These are phyloP conservation scores for Fusarium pseudocircinatum DNA, from an alignment of 2,329 filamentous ascomycete species.

Conservation along the genomic window DNA sequence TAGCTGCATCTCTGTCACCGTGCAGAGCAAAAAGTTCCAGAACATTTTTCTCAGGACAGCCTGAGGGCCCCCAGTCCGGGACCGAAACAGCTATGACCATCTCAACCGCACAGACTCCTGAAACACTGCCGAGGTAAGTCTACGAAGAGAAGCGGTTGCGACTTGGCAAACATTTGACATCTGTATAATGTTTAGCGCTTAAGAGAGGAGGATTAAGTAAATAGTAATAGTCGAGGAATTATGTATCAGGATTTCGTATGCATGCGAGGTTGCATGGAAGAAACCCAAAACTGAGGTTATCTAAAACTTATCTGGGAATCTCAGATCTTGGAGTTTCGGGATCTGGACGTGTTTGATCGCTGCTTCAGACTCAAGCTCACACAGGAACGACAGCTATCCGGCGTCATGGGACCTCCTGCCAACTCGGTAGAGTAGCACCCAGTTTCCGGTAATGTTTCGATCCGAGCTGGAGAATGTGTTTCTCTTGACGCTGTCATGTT, in stretches of 20 bases:
- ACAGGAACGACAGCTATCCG: slow-evolving; percentile 37
- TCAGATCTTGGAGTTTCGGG: slow-evolving; percentile 34
- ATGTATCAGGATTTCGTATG: background rate
- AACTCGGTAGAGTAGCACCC: slow-evolving; percentile 20
- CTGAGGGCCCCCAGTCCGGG: slow-evolving; percentile 9
- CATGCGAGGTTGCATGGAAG: background rate
- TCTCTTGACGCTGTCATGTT: slow-evolving; percentile 24
- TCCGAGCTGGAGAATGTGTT: slow-evolving; percentile 23
- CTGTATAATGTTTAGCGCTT: slow-evolving; percentile 7
- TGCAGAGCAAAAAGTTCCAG: slow-evolving; percentile 22
- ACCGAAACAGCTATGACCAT: slow-evolving; percentile 13
- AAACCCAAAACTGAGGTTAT: slow-evolving; percentile 20
- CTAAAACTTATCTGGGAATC: slow-evolving; percentile 31
- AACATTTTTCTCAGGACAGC: slow-evolving; percentile 16
- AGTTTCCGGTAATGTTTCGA: slow-evolving; percentile 23
- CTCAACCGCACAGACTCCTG: slow-evolving; percentile 21
- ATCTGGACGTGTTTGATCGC: slow-evolving; percentile 37
- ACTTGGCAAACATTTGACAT: slow-evolving; percentile 26
- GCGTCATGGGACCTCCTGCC: slow-evolving; percentile 35
- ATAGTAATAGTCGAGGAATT: background rate
- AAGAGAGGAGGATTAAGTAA: background rate
- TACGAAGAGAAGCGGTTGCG: slow-evolving; percentile 11
- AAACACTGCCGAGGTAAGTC: slow-evolving; percentile 22
- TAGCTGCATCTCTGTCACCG: slow-evolving; percentile 1
- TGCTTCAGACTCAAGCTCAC: slow-evolving; percentile 38